Percentiles rank a stretch among this genome's conserved stretches.
Evolutionary conservation across 116 monocot species (phyloP).

Genomic region (Iris pallida): DNA sequence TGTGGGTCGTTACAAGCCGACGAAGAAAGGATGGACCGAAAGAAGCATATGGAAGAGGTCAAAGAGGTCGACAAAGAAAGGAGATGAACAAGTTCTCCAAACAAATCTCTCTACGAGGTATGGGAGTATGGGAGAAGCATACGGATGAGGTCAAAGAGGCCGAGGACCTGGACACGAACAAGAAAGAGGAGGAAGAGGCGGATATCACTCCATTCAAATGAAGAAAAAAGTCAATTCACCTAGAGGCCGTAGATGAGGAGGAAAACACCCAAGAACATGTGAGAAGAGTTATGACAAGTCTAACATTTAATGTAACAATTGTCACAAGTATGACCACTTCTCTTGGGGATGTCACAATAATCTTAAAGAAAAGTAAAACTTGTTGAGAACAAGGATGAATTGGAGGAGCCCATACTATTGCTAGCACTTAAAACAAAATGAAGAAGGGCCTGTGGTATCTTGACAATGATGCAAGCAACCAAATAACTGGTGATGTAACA

Average conservation of each 20-base stretch:
- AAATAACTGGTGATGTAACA: neutral
- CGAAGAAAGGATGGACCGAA: neutral
- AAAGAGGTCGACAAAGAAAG: neutral
- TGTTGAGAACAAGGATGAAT: neutral
- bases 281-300: neutral
- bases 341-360: neutral
- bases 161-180: neutral
- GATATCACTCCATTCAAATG: no score
- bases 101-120: neutral
- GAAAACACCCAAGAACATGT: neutral
- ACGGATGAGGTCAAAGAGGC: neutral
- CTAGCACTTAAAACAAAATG: constrained; percentile 1
- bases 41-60: neutral
- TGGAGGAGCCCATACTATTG: neutral
- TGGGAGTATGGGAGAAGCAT: neutral
- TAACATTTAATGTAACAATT: neutral
- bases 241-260: neutral
- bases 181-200: neutral
- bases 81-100: neutral
- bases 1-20: constrained; percentile 5
- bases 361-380: neutral
- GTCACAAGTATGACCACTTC: neutral
- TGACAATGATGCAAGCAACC: neutral
- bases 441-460: neutral
- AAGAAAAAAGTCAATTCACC: neutral